Percentiles rank a stretch among this genome's conserved stretches.
phyloP scores from a whole-genome alignment of 75 land plant genomes.

The Ceratopteris richardii region DNA sequence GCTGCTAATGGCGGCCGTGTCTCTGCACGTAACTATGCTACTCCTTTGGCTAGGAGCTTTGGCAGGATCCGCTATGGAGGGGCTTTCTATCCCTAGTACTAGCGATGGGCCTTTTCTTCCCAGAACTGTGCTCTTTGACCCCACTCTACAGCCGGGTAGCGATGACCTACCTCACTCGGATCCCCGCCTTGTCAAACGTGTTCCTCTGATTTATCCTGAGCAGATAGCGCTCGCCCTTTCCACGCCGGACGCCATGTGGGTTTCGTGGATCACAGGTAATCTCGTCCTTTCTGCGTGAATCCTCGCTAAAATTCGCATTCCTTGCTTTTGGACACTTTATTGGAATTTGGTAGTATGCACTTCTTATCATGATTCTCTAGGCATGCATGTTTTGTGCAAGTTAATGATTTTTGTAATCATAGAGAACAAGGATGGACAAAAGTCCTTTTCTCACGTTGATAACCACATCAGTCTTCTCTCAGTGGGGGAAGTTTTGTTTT shows the following conservation, averaged over 20 bases:
- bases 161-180: slow-evolving; percentile 69
- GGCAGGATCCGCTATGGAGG: too few relatives aligned
- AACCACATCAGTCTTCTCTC: too few relatives aligned
- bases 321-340: neutral
- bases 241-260: slow-evolving; percentile 66
- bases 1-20: too few relatives aligned
- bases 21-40: too few relatives aligned
- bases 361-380: too few relatives aligned
- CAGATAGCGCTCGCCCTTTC: slow-evolving; percentile 76
- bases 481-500: too few relatives aligned
- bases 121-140: slow-evolving; percentile 56
- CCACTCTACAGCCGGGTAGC: slow-evolving; percentile 55
- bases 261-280: slow-evolving; percentile 85
- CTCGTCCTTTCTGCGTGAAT: neutral
- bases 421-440: too few relatives aligned
- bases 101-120: slow-evolving; percentile 82
- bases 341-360: too few relatives aligned
- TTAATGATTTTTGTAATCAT: too few relatives aligned
- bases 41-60: too few relatives aligned
- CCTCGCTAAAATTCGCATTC: neutral
- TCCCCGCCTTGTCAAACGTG: slow-evolving; percentile 58
- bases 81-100: slow-evolving; percentile 44
- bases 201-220: slow-evolving; percentile 56
- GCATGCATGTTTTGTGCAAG: too few relatives aligned
- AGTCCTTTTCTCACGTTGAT: too few relatives aligned